Evolutionary conservation across 345 rosid species (phyloP).

Genomic region (Melaleuca quinquenervia): DNA sequence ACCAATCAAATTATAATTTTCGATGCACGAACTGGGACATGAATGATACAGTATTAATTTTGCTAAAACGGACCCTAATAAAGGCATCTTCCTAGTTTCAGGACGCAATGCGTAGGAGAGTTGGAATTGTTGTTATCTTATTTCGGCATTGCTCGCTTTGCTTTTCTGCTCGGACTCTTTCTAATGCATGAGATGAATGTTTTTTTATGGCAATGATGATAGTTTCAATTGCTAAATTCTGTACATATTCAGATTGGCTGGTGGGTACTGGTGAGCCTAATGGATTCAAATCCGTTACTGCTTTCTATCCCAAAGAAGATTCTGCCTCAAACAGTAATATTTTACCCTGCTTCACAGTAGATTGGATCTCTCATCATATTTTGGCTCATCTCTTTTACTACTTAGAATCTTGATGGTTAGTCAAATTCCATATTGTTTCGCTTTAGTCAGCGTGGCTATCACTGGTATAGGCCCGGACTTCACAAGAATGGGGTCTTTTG

Average conservation of each 20-base stretch:
- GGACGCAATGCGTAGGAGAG: background rate
- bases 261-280: slow-evolving; percentile 58
- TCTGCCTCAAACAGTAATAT: slow-evolving; percentile 51
- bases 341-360: background rate
- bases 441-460: slow-evolving; percentile 51
- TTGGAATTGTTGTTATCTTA: background rate
- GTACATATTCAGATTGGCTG: slow-evolving; percentile 56
- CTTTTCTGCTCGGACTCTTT: background rate
- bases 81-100: background rate
- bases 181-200: background rate
- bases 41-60: background rate
- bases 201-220: background rate
- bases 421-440: background rate
- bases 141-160: background rate
- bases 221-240: background rate
- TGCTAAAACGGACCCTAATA: background rate
- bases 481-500: slow-evolving; percentile 85
- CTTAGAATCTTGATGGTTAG: background rate
- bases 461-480: slow-evolving; percentile 92
- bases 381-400: background rate
- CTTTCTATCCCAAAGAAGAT: slow-evolving; percentile 63
- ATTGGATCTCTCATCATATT: background rate
- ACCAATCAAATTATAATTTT: background rate
- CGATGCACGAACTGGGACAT: background rate
- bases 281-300: slow-evolving; percentile 79